These are phyloP conservation scores for Exophiala alcalophila DNA, from an alignment of 2,329 filamentous ascomycete genomes.

Conservation along the genomic window DNA sequence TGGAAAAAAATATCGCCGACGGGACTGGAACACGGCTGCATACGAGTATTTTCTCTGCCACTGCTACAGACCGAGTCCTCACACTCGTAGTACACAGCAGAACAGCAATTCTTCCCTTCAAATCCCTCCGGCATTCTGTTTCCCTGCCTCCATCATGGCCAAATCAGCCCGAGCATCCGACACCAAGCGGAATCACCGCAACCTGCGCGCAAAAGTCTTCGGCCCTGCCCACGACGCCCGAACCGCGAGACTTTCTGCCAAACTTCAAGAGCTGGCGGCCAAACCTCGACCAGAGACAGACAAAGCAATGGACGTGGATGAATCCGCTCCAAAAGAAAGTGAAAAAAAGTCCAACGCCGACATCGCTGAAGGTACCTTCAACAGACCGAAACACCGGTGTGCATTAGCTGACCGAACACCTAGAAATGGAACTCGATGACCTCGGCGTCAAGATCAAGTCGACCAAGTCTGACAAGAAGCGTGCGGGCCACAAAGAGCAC, in stretches of 20 bases:
- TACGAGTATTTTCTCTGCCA: no score
- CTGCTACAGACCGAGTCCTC: no score
- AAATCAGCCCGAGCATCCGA: slow-evolving; percentile 78
- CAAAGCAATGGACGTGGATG: slow-evolving; percentile 44
- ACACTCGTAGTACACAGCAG: no score
- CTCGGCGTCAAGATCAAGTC: slow-evolving; percentile 16
- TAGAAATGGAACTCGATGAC: slow-evolving; percentile 27
- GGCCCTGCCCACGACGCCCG: slow-evolving; percentile 76
- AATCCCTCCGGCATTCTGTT: no score
- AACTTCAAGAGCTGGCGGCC: slow-evolving; percentile 74
- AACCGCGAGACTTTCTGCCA: slow-evolving; percentile 78
- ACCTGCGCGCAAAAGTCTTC: slow-evolving; percentile 77
- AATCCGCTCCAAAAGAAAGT: slow-evolving; percentile 38
- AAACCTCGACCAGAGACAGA: slow-evolving; percentile 62
- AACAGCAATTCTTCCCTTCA: no score
- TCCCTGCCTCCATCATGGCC: slow-evolving; percentile 63
- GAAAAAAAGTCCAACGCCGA: slow-evolving; percentile 48
- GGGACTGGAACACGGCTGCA: no score
- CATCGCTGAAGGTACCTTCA: slow-evolving; percentile 8
- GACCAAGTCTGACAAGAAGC: slow-evolving; percentile 14
- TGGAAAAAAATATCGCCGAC: no score
- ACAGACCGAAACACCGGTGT: background rate
- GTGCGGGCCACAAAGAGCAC: slow-evolving; percentile 15
- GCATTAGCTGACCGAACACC: background rate
- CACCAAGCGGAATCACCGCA: slow-evolving; percentile 78